Percentiles rank a stretch among this genome's conserved stretches.
These are phyloP conservation scores for Mrakia gelida DNA, from an alignment of 768 basidiomycete species.

Conservation along the genomic window DNA sequence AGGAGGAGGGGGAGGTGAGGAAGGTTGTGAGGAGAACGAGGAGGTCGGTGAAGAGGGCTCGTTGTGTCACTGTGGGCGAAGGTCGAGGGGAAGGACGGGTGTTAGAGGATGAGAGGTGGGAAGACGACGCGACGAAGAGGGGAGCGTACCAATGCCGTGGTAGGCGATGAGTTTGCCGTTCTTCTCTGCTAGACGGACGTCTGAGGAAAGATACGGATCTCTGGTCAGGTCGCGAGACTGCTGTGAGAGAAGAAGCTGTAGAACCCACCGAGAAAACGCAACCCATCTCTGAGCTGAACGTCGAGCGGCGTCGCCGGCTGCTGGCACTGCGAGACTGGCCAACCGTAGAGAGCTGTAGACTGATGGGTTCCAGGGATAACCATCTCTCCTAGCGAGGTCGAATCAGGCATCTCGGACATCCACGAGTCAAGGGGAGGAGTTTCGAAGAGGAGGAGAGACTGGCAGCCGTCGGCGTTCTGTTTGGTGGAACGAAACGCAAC, in stretches of 20 bases:
- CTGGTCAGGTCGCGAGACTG: too few relatives aligned
- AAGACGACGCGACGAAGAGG: not conserved
- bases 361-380: constrained; percentile 63
- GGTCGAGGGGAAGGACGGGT: too few relatives aligned
- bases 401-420: constrained; percentile 61
- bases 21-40: constrained; percentile 49
- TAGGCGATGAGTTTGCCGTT: constrained; percentile 50
- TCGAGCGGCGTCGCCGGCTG: constrained; percentile 57
- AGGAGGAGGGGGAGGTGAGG: constrained; percentile 63
- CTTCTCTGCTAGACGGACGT: constrained; percentile 29
- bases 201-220: not conserved
- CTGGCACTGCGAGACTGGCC: constrained; percentile 74
- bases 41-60: not conserved
- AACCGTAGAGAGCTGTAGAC: constrained; percentile 34
- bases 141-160: constrained; percentile 59
- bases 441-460: constrained; percentile 2
- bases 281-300: constrained; percentile 68
- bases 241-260: too few relatives aligned
- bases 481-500: not conserved
- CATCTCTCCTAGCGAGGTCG: constrained; percentile 64
- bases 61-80: constrained; percentile 51
- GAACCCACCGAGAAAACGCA: constrained; percentile 45
- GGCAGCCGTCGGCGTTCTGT: not conserved
- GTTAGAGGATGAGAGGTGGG: too few relatives aligned
- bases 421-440: constrained; percentile 14